Evolutionary conservation across 148 eudicot species (phyloP), one percentile per base, ranked within the genome.

Genomic region (Spergularia marina): DNA sequence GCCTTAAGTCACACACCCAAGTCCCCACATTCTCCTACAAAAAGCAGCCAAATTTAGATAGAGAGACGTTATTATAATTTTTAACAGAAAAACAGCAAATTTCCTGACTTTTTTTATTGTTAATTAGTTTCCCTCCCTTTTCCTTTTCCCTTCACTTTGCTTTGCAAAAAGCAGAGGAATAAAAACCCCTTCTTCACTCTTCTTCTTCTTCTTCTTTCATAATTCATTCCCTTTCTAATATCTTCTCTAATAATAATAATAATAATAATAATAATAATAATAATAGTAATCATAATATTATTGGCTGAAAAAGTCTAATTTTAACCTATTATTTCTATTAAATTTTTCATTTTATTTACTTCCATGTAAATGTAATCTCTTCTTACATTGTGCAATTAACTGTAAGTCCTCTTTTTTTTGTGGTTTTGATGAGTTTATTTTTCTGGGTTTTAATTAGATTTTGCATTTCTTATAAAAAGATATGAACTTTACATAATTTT

Each of bases 351-450:
- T 71, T 12, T 56, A 23, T 16, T 21, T 47, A 20, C 25, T 76
- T 70, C 49, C 49, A 44, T 44, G 49, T 30, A 30, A 23, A 71
- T 80, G 79, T 57, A 13, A 57, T 34, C 16, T 74, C 54, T 56
- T 57, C 65, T 64, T 56, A 59, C 82, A 78, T 82, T 78, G 84
- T 75, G 53, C 56, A 64, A 70, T 71, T 74, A 56, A 75, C 55
- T 55, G 76, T 66, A 78, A 82, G 84, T 82, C 13, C 17, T 18
- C 7, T 20, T 30, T 73, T 73, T 39, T 44, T n/a, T 56, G 54
- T 53, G 12, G 25, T 13, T 30, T 61, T 40, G 40, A n/a, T 56
- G 5, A 18, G 6, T 41, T 65, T 14, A 17, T 63, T 62, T 65
- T 63, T 78, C 10, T 58, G 78, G 84, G 68, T 74, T 65, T 12